phyloP scores from a whole-genome alignment of 2,329 filamentous ascomycete genomes.

The Botrytis galanthina region DNA sequence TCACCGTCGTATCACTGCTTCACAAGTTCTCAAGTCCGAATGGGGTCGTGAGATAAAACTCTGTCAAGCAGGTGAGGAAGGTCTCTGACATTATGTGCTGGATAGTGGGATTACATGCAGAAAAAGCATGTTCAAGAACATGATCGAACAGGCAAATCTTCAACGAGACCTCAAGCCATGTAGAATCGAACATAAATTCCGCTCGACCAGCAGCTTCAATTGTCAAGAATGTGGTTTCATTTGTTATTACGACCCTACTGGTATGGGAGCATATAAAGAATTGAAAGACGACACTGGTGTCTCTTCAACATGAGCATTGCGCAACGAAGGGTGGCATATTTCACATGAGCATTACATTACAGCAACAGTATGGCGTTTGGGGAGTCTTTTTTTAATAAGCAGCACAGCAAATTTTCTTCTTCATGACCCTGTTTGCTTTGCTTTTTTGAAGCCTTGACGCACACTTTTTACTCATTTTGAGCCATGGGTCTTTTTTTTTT shows the following conservation, averaged over 20 bases:
- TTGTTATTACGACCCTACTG: slow-evolving; percentile 21
- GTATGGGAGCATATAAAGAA: slow-evolving; percentile 17
- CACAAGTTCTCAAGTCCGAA: slow-evolving; percentile 95
- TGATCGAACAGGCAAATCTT: slow-evolving; percentile 23
- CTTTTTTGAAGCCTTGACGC: slow-evolving; percentile 4
- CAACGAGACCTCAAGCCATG: slow-evolving; percentile 17
- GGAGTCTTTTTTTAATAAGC: slow-evolving; percentile 9
- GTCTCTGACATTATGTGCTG: slow-evolving; percentile 58
- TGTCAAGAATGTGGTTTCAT: slow-evolving; percentile 21
- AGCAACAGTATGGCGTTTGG: slow-evolving; percentile 19
- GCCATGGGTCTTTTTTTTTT: slow-evolving; percentile 10
- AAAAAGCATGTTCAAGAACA: slow-evolving; percentile 18
- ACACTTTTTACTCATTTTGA: not conserved
- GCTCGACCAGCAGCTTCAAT: slow-evolving; percentile 16
- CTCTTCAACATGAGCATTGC: slow-evolving; percentile 19
- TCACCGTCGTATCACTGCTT: slow-evolving; percentile 85
- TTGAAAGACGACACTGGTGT: slow-evolving; percentile 19
- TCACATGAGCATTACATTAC: slow-evolving; percentile 12
- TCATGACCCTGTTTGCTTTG: slow-evolving; percentile 3
- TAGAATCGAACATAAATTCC: slow-evolving; percentile 17
- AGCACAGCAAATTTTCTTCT: slow-evolving; percentile 8
- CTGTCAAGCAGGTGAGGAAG: slow-evolving; percentile 95
- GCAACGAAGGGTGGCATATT: slow-evolving; percentile 15
- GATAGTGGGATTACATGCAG: slow-evolving; percentile 25
- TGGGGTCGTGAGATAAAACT: slow-evolving; percentile 98